Evolutionary conservation across 2,329 filamentous ascomycete species (phyloP).

Genomic region (Neonectria magnoliae): DNA sequence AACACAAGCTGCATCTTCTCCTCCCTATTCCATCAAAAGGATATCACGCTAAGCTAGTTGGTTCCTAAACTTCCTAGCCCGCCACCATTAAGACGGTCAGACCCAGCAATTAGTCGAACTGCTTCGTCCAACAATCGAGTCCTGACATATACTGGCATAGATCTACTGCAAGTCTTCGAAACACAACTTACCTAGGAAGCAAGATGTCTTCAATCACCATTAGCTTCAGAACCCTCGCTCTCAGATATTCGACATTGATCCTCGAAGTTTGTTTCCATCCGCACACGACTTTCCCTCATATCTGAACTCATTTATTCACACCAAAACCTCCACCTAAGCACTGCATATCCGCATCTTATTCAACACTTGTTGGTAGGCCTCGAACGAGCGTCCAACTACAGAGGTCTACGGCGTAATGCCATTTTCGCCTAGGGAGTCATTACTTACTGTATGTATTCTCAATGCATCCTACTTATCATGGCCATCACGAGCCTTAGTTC

Average conservation of each 20-base stretch:
- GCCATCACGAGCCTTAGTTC: constrained; percentile 2
- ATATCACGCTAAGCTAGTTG: neutral
- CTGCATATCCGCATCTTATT: constrained; percentile 5
- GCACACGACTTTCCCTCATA: constrained; percentile 3
- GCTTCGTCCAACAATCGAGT: neutral
- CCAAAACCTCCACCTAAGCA: constrained; percentile 5
- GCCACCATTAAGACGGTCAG: neutral
- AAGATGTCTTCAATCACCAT: neutral
- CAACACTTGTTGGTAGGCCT: constrained; percentile 2
- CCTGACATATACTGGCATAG: neutral
- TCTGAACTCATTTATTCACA: neutral
- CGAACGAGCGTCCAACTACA: neutral
- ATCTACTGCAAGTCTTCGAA: neutral
- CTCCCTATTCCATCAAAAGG: constrained; percentile 12
- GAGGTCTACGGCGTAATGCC: neutral
- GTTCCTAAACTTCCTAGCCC: neutral
- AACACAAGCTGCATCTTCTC: constrained; percentile 11
- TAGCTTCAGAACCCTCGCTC: neutral
- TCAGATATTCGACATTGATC: neutral
- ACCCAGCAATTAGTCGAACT: neutral
- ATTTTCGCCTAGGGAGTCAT: neutral
- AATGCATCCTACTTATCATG: neutral
- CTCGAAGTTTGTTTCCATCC: neutral
- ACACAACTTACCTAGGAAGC: neutral
- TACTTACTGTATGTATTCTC: neutral